phyloP scores from a whole-genome alignment of 1,284 basidiomycete genomes.

The Ceratobasidium sp. region DNA sequence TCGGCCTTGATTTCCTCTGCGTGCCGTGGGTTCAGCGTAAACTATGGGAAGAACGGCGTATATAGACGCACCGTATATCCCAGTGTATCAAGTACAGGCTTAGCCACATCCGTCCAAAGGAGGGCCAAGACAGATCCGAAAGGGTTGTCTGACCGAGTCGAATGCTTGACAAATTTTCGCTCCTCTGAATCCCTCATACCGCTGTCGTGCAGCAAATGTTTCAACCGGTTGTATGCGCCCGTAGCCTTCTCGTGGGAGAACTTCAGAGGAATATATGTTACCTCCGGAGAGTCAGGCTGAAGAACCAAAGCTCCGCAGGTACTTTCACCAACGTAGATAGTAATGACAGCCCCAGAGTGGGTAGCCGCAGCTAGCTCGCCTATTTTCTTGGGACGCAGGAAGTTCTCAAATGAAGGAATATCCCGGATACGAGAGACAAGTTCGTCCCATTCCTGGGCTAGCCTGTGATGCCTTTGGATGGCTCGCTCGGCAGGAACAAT shows the following conservation, averaged over 20 bases:
- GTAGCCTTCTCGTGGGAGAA: not conserved
- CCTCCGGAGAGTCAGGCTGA: not conserved
- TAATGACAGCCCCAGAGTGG: not conserved
- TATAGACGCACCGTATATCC: not conserved
- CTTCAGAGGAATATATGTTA: not conserved
- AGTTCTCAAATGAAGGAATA: constrained; percentile 4
- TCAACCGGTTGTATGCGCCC: not conserved
- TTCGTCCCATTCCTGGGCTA: constrained; percentile 14
- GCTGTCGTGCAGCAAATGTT: not conserved
- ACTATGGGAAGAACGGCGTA: not conserved
- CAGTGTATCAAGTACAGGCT: constrained; percentile 14
- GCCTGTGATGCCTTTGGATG: not conserved
- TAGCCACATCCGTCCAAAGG: constrained; percentile 16
- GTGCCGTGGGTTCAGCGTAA: not conserved
- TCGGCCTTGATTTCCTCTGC: not conserved
- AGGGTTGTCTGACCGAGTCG: not conserved
- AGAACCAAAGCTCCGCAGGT: constrained; percentile 1
- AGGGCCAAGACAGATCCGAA: not conserved
- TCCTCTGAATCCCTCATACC: not conserved
- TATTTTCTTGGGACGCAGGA: not conserved
- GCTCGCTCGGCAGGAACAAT: not conserved
- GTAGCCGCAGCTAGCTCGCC: not conserved
- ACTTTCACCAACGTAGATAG: not conserved
- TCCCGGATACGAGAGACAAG: not conserved
- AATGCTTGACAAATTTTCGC: not conserved